Percentiles rank a stretch among this genome's conserved stretches.
These are phyloP conservation scores for Chenopodium berlandieri DNA, from an alignment of 148 eudicot genomes.

Conservation along the genomic window DNA sequence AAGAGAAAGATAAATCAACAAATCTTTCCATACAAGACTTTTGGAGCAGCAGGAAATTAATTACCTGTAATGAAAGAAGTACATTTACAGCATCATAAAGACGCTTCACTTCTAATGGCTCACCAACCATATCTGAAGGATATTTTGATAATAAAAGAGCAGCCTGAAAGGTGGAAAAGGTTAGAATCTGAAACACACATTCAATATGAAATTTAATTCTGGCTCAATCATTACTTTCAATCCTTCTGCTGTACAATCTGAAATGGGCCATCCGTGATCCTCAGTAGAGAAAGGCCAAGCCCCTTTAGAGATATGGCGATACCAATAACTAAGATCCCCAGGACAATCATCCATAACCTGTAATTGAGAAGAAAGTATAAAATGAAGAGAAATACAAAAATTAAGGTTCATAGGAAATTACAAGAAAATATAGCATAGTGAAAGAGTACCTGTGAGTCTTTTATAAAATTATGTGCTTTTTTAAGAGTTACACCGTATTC, in stretches of 20 bases:
- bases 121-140: conserved; percentile 74
- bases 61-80: conserved; percentile 86
- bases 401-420: conserved; percentile 3
- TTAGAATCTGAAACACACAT: conserved; percentile 12
- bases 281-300: conserved; percentile 99
- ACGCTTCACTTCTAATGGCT: conserved; percentile 61
- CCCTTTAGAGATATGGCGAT: conserved; percentile 97
- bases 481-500: conserved; percentile 63
- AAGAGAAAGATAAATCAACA: not conserved
- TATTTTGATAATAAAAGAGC: conserved; percentile 65
- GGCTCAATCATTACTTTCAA: conserved; percentile 58
- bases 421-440: not conserved
- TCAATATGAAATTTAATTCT: not conserved
- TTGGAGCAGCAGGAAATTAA: not conserved
- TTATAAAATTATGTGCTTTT: conserved; percentile 72
- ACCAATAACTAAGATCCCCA: conserved; percentile 77
- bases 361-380: conserved; percentile 26
- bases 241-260: conserved; percentile 97
- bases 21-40: not conserved
- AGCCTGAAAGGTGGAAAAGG: conserved; percentile 46
- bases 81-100: conserved; percentile 84
- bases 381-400: conserved; percentile 14
- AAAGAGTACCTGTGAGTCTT: conserved; percentile 66
- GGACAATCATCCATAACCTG: conserved; percentile 85
- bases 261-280: conserved; percentile 99